Evolutionary conservation across 495 filamentous ascomycete species (phyloP).

Genomic region (Neurospora sp.): DNA sequence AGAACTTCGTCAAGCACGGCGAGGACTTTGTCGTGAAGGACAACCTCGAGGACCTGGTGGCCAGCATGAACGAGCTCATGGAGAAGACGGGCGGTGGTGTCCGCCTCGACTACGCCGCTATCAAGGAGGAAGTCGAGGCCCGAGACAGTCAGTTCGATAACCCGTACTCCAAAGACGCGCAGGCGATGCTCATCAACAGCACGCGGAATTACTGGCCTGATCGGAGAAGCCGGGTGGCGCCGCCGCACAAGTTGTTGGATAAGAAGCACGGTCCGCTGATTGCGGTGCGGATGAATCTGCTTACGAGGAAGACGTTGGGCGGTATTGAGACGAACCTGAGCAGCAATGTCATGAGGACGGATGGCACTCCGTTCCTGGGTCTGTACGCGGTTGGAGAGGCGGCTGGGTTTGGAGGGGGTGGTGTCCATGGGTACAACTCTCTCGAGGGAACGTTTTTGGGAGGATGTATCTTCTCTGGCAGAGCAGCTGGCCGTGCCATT

Average conservation of each 20-base stretch:
- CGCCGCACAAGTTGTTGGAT: constrained; percentile 37
- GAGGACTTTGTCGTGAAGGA: constrained; percentile 39
- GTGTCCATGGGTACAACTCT: constrained; percentile 41
- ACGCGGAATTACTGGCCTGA: constrained; percentile 41
- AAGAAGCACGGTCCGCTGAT: constrained; percentile 37
- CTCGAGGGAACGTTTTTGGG: constrained; percentile 40
- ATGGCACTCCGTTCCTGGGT: constrained; percentile 33
- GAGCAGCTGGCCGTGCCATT: constrained; percentile 35
- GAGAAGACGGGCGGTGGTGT: constrained; percentile 24
- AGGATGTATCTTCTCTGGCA: constrained; percentile 42
- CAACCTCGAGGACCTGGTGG: constrained; percentile 35
- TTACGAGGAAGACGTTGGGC: constrained; percentile 43
- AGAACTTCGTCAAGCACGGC: constrained; percentile 40
- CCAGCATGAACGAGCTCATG: constrained; percentile 40
- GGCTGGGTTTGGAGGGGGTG: constrained; percentile 43
- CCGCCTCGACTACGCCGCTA: constrained; percentile 23
- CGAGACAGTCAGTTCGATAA: constrained; percentile 40
- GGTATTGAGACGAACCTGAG: constrained; percentile 43
- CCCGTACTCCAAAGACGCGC: constrained; percentile 40
- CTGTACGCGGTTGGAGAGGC: constrained; percentile 44
- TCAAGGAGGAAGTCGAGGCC: constrained; percentile 31
- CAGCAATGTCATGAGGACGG: constrained; percentile 34
- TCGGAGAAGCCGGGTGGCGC: constrained; percentile 27
- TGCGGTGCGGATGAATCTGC: constrained; percentile 40
- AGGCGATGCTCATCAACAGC: constrained; percentile 41